Evolutionary conservation across 2,329 filamentous ascomycete species (phyloP).

Genomic region (Pseudofabraea citricarpa): DNA sequence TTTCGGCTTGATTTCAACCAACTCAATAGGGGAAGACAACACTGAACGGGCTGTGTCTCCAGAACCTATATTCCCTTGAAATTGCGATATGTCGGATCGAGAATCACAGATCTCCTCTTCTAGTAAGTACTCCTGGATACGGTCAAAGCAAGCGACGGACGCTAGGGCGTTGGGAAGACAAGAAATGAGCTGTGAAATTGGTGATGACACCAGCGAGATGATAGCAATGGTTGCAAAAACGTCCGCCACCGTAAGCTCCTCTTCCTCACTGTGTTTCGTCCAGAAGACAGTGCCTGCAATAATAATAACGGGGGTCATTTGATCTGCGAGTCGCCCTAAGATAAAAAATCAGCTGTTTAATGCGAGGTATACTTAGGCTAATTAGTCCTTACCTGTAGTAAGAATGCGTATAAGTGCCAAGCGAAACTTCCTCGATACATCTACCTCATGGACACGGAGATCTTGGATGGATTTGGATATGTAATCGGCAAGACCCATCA

Average conservation of each 20-base stretch:
- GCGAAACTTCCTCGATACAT: not conserved
- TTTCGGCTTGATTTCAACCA: not conserved
- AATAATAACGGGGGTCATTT: no score
- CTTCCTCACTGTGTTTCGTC: no score
- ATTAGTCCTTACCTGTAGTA: no score
- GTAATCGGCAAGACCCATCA: not conserved
- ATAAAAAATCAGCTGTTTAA: no score
- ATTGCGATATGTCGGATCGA: no score
- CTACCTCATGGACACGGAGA: not conserved
- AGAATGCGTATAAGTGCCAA: not conserved
- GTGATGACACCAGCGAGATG: conserved; percentile 16
- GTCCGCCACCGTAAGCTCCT: no score
- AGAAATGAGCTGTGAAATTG: conserved; percentile 15
- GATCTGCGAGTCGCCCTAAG: no score
- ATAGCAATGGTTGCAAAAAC: conserved; percentile 23
- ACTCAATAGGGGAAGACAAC: not conserved
- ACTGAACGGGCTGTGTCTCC: no score
- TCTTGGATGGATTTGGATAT: not conserved
- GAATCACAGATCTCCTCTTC: conserved; percentile 3
- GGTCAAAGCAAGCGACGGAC: conserved; percentile 15
- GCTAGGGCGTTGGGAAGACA: conserved; percentile 13
- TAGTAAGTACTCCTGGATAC: conserved; percentile 21
- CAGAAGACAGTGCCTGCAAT: no score
- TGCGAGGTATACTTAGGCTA: no score
- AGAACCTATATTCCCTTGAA: no score